Conservation (phyloP, 208 protist genomes). For the Trypanosoma cruzi region DNA sequence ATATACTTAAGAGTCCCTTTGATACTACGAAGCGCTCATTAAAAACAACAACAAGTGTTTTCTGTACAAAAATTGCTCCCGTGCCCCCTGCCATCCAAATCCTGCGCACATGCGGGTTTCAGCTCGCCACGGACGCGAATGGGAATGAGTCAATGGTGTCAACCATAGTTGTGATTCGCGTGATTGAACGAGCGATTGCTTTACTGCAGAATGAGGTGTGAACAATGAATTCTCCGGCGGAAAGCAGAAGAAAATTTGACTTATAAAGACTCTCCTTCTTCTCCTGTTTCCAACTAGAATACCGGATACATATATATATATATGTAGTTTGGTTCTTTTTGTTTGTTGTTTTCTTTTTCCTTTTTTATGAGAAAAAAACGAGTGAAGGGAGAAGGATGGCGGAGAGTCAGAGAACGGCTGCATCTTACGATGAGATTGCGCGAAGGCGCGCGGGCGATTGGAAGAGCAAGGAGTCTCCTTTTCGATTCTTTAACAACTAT, state of each 20-base stretch:
- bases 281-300: background rate
- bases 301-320: background rate
- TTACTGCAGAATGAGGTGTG: slow-evolving; percentile 11
- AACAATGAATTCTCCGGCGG: background rate
- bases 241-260: background rate
- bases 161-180: slow-evolving; percentile 63
- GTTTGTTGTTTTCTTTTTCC: slow-evolving; percentile 10
- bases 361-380: background rate
- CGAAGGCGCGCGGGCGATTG: slow-evolving; percentile 52
- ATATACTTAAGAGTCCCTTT: slow-evolving; percentile 65
- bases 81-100: slow-evolving; percentile 50
- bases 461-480: slow-evolving; percentile 65
- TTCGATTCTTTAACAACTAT: slow-evolving; percentile 89
- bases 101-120: slow-evolving; percentile 68
- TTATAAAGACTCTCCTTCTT: background rate
- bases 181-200: slow-evolving; percentile 34
- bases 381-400: slow-evolving; percentile 15
- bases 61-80: slow-evolving; percentile 50
- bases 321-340: background rate
- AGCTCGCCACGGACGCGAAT: slow-evolving; percentile 43
- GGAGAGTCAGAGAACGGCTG: slow-evolving; percentile 28
- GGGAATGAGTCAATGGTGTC: slow-evolving; percentile 43
- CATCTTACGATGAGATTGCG: slow-evolving; percentile 75
- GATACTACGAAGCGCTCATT: slow-evolving; percentile 72
- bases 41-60: slow-evolving; percentile 52